Evolutionary conservation across 2,329 filamentous ascomycete species (phyloP).

Genomic region (Venturia aucupariae): DNA sequence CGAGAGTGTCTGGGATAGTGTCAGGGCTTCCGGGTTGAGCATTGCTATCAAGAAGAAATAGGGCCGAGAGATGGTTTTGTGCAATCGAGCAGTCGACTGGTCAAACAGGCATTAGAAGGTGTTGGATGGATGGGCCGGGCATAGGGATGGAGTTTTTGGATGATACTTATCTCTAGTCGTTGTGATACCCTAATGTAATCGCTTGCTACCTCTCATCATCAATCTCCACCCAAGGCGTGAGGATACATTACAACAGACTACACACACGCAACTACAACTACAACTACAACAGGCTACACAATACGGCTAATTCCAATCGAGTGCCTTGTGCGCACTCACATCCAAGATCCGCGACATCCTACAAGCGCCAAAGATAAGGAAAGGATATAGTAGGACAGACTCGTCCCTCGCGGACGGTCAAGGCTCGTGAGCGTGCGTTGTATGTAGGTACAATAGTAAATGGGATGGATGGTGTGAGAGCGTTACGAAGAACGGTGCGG

Average conservation of each 20-base stretch:
- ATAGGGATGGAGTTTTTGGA: background rate
- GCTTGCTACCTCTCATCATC: background rate
- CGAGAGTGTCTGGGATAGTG: conserved; percentile 69
- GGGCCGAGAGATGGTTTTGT: background rate
- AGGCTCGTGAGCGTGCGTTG: background rate
- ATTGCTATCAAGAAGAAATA: conserved; percentile 16
- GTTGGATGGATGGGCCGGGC: background rate
- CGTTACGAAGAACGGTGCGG: background rate
- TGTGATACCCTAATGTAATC: conserved; percentile 1
- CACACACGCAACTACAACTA: too few relatives aligned
- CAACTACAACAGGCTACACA: too few relatives aligned
- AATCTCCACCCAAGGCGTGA: too few relatives aligned
- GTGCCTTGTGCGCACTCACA: too few relatives aligned
- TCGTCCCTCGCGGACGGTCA: conserved; percentile 4
- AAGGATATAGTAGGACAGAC: background rate
- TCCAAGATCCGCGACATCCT: background rate
- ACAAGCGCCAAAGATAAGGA: background rate
- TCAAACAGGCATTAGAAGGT: too few relatives aligned
- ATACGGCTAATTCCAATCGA: too few relatives aligned
- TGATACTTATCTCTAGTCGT: background rate
- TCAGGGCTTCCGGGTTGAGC: conserved; percentile 31
- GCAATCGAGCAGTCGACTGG: too few relatives aligned
- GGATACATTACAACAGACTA: too few relatives aligned
- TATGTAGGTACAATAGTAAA: background rate
- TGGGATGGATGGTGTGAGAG: background rate